phyloP scores from a whole-genome alignment of 2,329 filamentous ascomycete species.

The Botrytis squamosa region DNA sequence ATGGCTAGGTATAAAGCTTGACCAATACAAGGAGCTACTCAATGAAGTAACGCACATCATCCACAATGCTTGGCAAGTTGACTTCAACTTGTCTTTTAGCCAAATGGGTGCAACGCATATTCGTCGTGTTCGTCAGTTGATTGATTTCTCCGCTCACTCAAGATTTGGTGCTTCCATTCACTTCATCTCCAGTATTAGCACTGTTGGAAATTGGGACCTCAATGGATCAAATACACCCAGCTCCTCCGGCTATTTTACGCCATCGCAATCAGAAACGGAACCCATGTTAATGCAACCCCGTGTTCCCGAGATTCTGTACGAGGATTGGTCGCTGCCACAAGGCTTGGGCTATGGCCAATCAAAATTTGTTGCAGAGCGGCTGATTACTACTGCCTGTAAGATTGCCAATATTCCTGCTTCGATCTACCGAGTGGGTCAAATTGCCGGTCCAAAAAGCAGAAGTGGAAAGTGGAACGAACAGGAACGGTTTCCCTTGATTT shows the following conservation, averaged over 20 bases:
- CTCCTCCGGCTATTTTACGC: not conserved
- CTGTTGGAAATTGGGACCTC: not conserved
- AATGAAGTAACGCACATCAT: constrained; percentile 11
- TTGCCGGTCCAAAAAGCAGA: constrained; percentile 40
- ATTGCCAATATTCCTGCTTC: constrained; percentile 42
- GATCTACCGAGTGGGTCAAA: constrained; percentile 49
- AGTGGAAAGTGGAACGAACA: constrained; percentile 10
- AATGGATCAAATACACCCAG: not conserved
- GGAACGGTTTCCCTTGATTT: constrained; percentile 5
- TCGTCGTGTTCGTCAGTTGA: constrained; percentile 8
- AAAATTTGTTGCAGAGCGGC: constrained; percentile 37
- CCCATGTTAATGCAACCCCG: not conserved
- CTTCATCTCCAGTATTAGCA: constrained; percentile 37
- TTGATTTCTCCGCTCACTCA: constrained; percentile 15
- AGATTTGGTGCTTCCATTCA: constrained; percentile 10
- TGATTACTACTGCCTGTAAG: constrained; percentile 44
- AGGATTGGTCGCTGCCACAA: constrained; percentile 29
- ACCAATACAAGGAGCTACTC: constrained; percentile 14
- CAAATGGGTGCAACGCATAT: constrained; percentile 32
- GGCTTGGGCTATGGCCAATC: constrained; percentile 31
- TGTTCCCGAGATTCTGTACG: constrained; percentile 42
- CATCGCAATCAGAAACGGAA: not conserved
- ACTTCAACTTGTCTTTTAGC: constrained; percentile 39
- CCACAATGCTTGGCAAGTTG: constrained; percentile 42
- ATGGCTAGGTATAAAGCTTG: constrained; percentile 46